Evolutionary conservation across 805 yeast species (phyloP).

Genomic region (Suhomyces sp.): DNA sequence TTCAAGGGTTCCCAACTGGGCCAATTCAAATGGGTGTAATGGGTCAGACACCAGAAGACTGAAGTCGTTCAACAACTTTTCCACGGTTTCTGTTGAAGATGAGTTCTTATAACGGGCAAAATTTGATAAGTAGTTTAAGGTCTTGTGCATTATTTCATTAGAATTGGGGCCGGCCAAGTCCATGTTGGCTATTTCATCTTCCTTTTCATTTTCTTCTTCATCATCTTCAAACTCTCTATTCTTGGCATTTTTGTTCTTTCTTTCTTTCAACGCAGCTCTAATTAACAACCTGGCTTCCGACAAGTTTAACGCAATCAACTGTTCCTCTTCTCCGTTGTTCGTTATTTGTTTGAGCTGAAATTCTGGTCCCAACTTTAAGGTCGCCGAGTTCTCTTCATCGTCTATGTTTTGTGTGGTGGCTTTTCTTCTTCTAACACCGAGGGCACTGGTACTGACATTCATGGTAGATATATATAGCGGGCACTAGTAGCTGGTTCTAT

Average conservation of each 20-base stretch:
- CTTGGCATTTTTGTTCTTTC: slow-evolving; percentile 40
- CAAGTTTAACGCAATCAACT: slow-evolving; percentile 79
- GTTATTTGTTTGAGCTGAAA: slow-evolving; percentile 78
- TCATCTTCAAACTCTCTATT: slow-evolving; percentile 23
- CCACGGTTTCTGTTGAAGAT: slow-evolving; percentile 91
- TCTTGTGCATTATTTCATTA: slow-evolving; percentile 86
- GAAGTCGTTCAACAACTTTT: slow-evolving; percentile 77
- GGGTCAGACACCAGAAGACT: slow-evolving; percentile 45
- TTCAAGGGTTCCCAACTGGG: slow-evolving; percentile 85
- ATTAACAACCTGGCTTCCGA: slow-evolving; percentile 89
- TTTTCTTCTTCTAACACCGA: slow-evolving; percentile 77
- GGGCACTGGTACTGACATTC: slow-evolving; percentile 88
- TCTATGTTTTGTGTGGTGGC: slow-evolving; percentile 58
- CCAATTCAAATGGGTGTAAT: slow-evolving; percentile 92
- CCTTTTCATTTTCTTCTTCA: slow-evolving; percentile 40
- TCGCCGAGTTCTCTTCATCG: slow-evolving; percentile 91
- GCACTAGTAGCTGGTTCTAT: too few relatives aligned
- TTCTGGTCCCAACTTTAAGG: slow-evolving; percentile 87
- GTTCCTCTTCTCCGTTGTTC: slow-evolving; percentile 75
- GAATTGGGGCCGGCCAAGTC: slow-evolving; percentile 68
- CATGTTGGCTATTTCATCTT: slow-evolving; percentile 46
- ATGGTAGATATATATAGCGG: slow-evolving; percentile 38
- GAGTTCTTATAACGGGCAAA: slow-evolving; percentile 91
- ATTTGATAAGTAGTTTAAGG: slow-evolving; percentile 78
- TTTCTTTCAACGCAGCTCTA: slow-evolving; percentile 81